Conservation (phyloP, 345 rosid species). For the Leavenworthia alabamica region DNA sequence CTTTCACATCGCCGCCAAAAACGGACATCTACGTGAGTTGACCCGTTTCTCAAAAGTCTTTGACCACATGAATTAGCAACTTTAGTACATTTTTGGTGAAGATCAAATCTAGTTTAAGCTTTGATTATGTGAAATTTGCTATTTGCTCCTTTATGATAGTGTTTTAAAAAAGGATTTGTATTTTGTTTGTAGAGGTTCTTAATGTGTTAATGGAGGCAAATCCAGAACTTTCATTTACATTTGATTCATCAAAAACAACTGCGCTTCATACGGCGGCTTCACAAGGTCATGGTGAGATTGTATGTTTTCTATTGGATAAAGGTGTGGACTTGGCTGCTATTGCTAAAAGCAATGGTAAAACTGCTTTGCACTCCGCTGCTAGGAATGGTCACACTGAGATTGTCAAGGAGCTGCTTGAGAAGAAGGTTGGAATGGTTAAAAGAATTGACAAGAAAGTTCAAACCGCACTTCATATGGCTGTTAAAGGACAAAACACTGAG, state of each 20-base stretch:
- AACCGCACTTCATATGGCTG: conserved; percentile 92
- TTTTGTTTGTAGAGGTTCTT: conserved; percentile 44
- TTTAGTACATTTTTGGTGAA: background rate
- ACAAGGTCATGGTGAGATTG: conserved; percentile 68
- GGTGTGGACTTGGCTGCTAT: conserved; percentile 50
- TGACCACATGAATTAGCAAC: background rate
- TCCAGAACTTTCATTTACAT: conserved; percentile 67
- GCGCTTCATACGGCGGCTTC: conserved; percentile 78
- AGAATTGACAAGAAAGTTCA: conserved; percentile 77
- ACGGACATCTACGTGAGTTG: conserved; percentile 63
- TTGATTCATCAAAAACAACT: conserved; percentile 65
- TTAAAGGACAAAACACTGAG: conserved; percentile 62
- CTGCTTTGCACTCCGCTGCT: conserved; percentile 77
- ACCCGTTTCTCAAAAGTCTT: background rate
- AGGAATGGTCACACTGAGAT: conserved; percentile 81
- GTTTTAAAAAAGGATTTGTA: background rate
- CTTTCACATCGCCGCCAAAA: conserved; percentile 84
- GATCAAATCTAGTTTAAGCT: background rate
- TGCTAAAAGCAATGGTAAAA: conserved; percentile 69
- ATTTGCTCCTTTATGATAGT: background rate
- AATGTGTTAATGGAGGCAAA: conserved; percentile 56
- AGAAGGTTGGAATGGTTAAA: conserved; percentile 46
- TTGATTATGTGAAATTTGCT: background rate
- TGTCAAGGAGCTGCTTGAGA: conserved; percentile 51
- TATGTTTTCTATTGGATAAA: conserved; percentile 55